Evolutionary conservation across 2,329 filamentous ascomycete genomes (phyloP).

Genomic region (Ophiostoma populinum): DNA sequence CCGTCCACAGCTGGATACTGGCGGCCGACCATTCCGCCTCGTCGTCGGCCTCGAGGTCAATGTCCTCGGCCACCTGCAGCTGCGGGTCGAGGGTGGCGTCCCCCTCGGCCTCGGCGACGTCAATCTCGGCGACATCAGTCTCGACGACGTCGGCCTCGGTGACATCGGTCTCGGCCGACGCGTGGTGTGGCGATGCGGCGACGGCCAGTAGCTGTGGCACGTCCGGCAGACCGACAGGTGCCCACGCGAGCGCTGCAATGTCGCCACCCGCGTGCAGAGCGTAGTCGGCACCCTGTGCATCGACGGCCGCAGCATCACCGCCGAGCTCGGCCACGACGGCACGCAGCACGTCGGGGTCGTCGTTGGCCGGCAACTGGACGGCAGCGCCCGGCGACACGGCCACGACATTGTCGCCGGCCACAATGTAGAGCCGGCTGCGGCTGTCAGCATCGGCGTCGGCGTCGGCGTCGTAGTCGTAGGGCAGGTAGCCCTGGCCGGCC

Average conservation of each 20-base stretch:
- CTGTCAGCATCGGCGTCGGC: too few relatives aligned
- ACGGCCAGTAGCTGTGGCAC: constrained; percentile 31
- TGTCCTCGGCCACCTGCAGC: background rate
- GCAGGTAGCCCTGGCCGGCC: too few relatives aligned
- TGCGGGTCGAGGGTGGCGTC: background rate
- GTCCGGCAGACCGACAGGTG: constrained; percentile 20
- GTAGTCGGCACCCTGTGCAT: constrained; percentile 30
- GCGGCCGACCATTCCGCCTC: constrained; percentile 24
- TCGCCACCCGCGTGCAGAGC: constrained; percentile 37
- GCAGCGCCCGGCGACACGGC: too few relatives aligned
- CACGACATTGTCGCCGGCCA: too few relatives aligned
- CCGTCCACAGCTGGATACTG: constrained; percentile 34
- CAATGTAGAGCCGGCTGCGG: too few relatives aligned
- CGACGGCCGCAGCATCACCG: too few relatives aligned
- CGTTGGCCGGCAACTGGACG: too few relatives aligned
- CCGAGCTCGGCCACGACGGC: background rate
- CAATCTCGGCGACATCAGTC: too few relatives aligned
- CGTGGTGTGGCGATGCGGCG: constrained; percentile 31
- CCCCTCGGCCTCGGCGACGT: too few relatives aligned
- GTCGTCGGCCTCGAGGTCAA: background rate
- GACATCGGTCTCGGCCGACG: constrained; percentile 32
- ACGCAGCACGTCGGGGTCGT: too few relatives aligned
- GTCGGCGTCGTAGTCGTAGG: too few relatives aligned
- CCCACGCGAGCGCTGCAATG: constrained; percentile 36
- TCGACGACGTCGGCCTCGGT: constrained; percentile 12